These are phyloP conservation scores for Saccharomycopsis babjevae DNA, from an alignment of 805 yeast genomes.

Conservation along the genomic window DNA sequence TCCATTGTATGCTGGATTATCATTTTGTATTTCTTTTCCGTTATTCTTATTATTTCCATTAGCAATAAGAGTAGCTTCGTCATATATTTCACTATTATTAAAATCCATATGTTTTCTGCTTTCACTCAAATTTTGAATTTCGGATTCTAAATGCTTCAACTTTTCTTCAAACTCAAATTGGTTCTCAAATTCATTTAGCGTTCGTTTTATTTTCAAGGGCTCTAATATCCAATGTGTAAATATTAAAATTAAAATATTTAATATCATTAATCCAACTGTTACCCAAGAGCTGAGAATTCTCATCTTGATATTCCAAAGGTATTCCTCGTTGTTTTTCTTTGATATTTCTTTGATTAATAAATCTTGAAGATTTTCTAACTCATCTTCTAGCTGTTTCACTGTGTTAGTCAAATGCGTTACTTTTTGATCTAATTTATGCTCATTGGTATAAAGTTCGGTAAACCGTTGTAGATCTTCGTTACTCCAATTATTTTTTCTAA, in stretches of 20 bases:
- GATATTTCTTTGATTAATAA: constrained; percentile 67
- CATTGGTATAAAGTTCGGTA: constrained; percentile 70
- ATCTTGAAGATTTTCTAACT: constrained; percentile 60
- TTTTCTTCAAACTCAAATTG: constrained; percentile 38
- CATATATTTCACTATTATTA: background rate
- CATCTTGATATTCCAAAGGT: constrained; percentile 95
- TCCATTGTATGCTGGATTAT: background rate
- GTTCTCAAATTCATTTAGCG: constrained; percentile 76
- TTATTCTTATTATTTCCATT: background rate
- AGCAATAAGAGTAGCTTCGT: background rate
- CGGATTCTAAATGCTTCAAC: background rate
- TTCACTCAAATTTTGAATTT: background rate
- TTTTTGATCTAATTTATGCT: constrained; percentile 57
- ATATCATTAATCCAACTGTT: constrained; percentile 80
- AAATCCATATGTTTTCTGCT: background rate
- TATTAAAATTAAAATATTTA: constrained; percentile 67
- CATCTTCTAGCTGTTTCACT: constrained; percentile 45
- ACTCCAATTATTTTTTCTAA: constrained; percentile 77
- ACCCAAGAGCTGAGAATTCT: constrained; percentile 96
- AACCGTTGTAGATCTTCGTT: constrained; percentile 73
- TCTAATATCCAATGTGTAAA: constrained; percentile 81
- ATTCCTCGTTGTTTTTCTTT: constrained; percentile 91
- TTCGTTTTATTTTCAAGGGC: constrained; percentile 82
- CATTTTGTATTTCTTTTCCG: background rate
- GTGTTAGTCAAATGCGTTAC: constrained; percentile 42